Percentiles rank a stretch among this genome's conserved stretches.
Conservation (phyloP, 1,139 yeast species). For the Blastobotrys buckinghamii region DNA sequence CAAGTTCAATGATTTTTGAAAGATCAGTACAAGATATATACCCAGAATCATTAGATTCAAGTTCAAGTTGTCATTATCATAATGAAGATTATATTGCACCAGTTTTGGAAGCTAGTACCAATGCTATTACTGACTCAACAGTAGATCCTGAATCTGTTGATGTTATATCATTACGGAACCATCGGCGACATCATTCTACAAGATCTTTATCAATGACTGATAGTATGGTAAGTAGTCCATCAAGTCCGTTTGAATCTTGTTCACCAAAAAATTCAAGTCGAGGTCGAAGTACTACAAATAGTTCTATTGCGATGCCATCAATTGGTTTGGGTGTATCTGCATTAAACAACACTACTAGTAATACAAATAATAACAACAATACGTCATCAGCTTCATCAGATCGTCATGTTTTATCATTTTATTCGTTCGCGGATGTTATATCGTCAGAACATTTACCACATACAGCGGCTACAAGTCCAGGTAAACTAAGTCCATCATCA, state of each 20-base stretch:
- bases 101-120: conserved; percentile 73
- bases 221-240: neutral
- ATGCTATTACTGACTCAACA: conserved; percentile 49
- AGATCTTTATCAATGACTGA: conserved; percentile 11
- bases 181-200: conserved; percentile 21
- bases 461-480: conserved; percentile 6
- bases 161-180: conserved; percentile 57
- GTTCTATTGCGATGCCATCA: neutral
- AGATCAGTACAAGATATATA: conserved; percentile 12
- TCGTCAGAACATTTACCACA: conserved; percentile 12
- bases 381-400: neutral
- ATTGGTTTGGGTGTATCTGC: neutral
- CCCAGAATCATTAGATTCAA: neutral
- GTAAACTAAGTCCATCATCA: conserved; percentile 6
- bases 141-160: conserved; percentile 64
- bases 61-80: conserved; percentile 41
- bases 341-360: neutral
- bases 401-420: conserved; percentile 59
- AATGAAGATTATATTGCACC: conserved; percentile 74
- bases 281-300: conserved; percentile 6
- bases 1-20: conserved; percentile 12
- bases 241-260: conserved; percentile 1
- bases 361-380: neutral
- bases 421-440: conserved; percentile 75
- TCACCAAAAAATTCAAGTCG: conserved; percentile 1